Evolutionary conservation across 148 eudicot species (phyloP).

Genomic region (Pharnaceum exiguum): DNA sequence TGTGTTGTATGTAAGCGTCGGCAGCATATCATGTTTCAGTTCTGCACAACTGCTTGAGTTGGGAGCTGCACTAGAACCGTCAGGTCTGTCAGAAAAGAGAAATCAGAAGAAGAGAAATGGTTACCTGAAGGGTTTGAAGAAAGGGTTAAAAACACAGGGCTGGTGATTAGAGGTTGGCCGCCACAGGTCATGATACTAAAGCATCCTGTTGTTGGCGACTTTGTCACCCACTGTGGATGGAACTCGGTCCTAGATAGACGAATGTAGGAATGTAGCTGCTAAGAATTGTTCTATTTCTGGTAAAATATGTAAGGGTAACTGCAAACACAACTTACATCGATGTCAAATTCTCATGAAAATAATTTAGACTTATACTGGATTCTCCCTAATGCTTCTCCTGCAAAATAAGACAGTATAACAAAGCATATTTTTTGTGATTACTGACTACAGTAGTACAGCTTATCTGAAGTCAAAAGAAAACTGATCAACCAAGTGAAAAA

Average conservation of each 20-base stretch:
- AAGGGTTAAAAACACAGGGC: slow-evolving; percentile 2
- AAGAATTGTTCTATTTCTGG: too few species aligned
- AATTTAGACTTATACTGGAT: too few species aligned
- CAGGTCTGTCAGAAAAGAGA: background rate
- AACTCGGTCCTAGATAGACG: slow-evolving; percentile 8
- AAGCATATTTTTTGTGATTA: too few species aligned
- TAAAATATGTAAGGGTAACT: too few species aligned
- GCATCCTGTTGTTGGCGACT: background rate
- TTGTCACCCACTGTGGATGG: slow-evolving; percentile 21
- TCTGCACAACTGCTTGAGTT: slow-evolving; percentile 14
- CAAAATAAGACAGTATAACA: too few species aligned
- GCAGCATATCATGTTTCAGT: background rate
- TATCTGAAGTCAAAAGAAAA: too few species aligned
- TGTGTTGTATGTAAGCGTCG: slow-evolving; percentile 13
- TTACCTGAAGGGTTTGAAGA: slow-evolving; percentile 15
- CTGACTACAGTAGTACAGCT: too few species aligned
- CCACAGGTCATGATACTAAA: slow-evolving; percentile 7
- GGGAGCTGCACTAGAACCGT: slow-evolving; percentile 4
- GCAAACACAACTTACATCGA: too few species aligned
- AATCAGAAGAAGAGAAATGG: slow-evolving; percentile 6
- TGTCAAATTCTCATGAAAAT: too few species aligned
- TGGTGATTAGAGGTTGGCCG: slow-evolving; percentile 11
- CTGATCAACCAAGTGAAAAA: too few species aligned
- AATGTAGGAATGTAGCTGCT: too few species aligned
- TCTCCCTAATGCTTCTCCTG: too few species aligned